phyloP scores from a whole-genome alignment of 2,329 filamentous ascomycete species.

The Tolypocladium nubicola region DNA sequence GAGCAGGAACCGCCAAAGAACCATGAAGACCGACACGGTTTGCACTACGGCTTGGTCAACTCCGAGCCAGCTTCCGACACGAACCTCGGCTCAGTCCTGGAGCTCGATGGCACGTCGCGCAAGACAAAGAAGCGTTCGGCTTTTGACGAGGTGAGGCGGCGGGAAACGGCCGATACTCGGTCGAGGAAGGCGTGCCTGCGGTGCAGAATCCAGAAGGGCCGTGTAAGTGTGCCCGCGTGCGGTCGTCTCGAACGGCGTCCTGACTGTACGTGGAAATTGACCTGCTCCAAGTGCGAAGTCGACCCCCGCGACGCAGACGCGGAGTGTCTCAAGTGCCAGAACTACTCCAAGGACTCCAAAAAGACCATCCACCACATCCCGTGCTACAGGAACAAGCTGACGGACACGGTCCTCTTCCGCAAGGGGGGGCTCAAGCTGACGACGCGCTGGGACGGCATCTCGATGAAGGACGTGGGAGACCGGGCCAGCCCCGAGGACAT shows the following conservation, averaged over 20 bases:
- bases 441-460: constrained; percentile 27
- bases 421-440: constrained; percentile 32
- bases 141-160: constrained; percentile 14
- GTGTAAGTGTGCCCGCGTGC: constrained; percentile 20
- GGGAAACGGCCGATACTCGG: constrained; percentile 24
- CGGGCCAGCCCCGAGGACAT: constrained; percentile 13
- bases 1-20: neutral
- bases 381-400: constrained; percentile 33
- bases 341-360: constrained; percentile 26
- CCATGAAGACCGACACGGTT: neutral
- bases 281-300: constrained; percentile 22
- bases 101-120: neutral
- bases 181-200: constrained; percentile 29
- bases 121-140: constrained; percentile 4
- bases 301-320: constrained; percentile 18
- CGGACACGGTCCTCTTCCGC: constrained; percentile 29
- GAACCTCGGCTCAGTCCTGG: neutral
- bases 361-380: constrained; percentile 35
- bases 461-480: constrained; percentile 29
- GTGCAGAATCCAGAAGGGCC: constrained; percentile 32
- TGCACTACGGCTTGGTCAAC: neutral
- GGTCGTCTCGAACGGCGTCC: neutral
- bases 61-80: neutral
- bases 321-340: constrained; percentile 29
- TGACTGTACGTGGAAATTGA: neutral